Base-by-base conservation (phyloP, 1,284 basidiomycete genomes). In the Ceratobasidium theobromae region DNA sequence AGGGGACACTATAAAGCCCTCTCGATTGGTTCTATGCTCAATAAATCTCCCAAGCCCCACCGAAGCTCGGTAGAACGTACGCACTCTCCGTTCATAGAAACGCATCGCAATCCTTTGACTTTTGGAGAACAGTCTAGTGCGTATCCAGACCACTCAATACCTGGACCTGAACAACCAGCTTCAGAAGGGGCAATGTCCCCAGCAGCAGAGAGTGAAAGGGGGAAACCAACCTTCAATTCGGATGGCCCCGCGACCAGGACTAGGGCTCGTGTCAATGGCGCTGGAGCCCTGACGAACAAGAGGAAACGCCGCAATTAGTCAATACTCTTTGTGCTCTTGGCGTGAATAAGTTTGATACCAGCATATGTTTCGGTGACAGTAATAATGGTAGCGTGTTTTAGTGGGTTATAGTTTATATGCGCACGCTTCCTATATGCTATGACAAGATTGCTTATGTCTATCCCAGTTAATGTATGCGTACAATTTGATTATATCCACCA, bases 31-130 rank as follows among this genome's bases (percentile, higher is more conserved):
- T n/a, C 40, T 27, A 30, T 62, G 6, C n/a, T 23, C n/a, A 27
- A 35, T 16, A 62, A 27, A 32, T 41, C 57, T 14, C 18, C 21
- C 33, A n/a, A n/a, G n/a, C n/a, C n/a, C n/a, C n/a, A n/a, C n/a
- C n/a, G n/a, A n/a, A n/a, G n/a, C n/a, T n/a, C n/a, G n/a, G n/a
- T 46, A 12, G 57, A 62, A 18, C 57, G 57, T 4, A 62, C 57
- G 21, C 57, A 45, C 9, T 62, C 57, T n/a, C 57, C 57, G 30
- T 46, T 41, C 16, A 49, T 62, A 25, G 46, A 46, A 11, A 32
- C 18, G n/a, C n/a, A n/a, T n/a, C n/a, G n/a, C n/a, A n/a, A n/a
- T n/a, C n/a, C n/a, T n/a, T n/a, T n/a, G n/a, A n/a, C n/a, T n/a
- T n/a, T n/a, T n/a, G n/a, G n/a, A n/a, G n/a, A n/a, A n/a, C n/a